Evolutionary conservation across 169 alveolate genomes (phyloP).

Genomic region (Plasmodium vinckei): DNA sequence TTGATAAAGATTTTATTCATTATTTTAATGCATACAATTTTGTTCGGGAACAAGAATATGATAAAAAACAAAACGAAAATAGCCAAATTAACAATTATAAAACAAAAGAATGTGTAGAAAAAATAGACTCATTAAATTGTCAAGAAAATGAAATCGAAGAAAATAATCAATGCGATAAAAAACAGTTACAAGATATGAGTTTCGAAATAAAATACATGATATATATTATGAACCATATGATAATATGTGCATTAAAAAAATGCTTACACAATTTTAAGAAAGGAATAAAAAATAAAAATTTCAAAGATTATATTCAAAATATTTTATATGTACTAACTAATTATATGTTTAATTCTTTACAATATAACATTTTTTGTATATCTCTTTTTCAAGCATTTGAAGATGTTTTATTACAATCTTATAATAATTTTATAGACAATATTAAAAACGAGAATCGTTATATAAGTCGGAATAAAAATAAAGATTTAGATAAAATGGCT

Average conservation of each 20-base stretch:
- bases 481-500: too few species aligned
- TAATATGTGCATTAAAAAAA: constrained; percentile 17
- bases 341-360: constrained; percentile 59
- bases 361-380: constrained; percentile 32
- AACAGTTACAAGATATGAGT: background rate
- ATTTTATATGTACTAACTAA: constrained; percentile 13
- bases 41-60: constrained; percentile 5
- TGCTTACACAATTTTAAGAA: constrained; percentile 25
- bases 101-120: background rate
- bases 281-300: background rate
- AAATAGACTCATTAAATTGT: too few species aligned
- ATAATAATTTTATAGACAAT: background rate
- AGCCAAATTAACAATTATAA: background rate
- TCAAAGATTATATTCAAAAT: background rate
- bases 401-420: constrained; percentile 6
- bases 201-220: constrained; percentile 25
- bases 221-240: constrained; percentile 1
- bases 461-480: too few species aligned
- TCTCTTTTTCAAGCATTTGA: constrained; percentile 14
- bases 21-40: constrained; percentile 47
- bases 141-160: background rate
- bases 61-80: background rate
- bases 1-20: constrained; percentile 24
- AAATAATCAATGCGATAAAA: background rate
- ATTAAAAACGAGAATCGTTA: too few species aligned